phyloP scores from a whole-genome alignment of 1,284 basidiomycete genomes.

The Sphagnurus paluster region DNA sequence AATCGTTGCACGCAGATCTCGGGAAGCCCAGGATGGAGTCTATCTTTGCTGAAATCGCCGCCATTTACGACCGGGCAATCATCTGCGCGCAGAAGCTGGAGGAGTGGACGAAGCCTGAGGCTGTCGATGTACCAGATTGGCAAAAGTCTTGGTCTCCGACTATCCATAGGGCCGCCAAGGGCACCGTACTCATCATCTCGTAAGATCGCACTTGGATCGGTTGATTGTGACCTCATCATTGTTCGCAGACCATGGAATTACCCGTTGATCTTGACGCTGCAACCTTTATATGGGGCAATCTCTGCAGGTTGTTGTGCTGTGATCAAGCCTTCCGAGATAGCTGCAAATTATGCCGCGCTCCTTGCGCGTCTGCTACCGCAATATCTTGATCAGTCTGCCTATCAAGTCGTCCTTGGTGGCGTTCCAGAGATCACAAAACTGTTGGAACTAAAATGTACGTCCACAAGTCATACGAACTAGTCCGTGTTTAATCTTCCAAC shows the following conservation, averaged over 20 bases:
- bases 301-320: constrained; percentile 72
- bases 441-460: constrained; percentile 75
- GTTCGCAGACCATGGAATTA: constrained; percentile 35
- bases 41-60: constrained; percentile 28
- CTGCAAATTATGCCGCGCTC: constrained; percentile 68
- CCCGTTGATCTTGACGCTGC: constrained; percentile 29
- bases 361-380: constrained; percentile 73
- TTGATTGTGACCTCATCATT: constrained; percentile 37
- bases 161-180: constrained; percentile 72
- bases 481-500: background rate
- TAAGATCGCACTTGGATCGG: constrained; percentile 29
- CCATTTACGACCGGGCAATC: constrained; percentile 28
- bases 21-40: constrained; percentile 35
- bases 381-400: constrained; percentile 78
- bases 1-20: constrained; percentile 33
- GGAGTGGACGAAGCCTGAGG: constrained; percentile 34
- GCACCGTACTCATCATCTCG: constrained; percentile 60
- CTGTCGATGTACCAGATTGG: constrained; percentile 28
- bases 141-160: constrained; percentile 43
- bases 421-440: constrained; percentile 75
- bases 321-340: constrained; percentile 81
- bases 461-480: background rate
- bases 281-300: constrained; percentile 59
- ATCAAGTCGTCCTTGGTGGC: constrained; percentile 75
- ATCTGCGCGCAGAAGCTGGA: constrained; percentile 34